phyloP scores from a whole-genome alignment of 768 basidiomycete genomes.

The Cubamyces lactineus region DNA sequence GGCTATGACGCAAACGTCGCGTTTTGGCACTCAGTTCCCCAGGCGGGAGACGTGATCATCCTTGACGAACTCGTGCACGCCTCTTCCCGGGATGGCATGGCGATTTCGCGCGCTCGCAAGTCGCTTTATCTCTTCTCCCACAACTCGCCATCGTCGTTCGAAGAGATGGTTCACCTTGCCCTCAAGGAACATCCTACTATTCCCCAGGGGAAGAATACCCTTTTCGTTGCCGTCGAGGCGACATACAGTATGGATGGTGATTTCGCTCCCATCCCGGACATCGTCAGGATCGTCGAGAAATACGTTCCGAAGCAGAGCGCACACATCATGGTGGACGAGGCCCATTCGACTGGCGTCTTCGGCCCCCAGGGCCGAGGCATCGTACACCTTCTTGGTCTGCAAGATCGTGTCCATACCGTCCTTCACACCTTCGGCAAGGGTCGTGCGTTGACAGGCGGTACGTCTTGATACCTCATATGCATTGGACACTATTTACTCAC shows the following conservation, averaged over 20 bases:
- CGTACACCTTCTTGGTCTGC: slow-evolving; percentile 46
- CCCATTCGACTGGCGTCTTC: slow-evolving; percentile 59
- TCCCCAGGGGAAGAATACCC: slow-evolving; percentile 30
- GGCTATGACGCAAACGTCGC: slow-evolving; percentile 58
- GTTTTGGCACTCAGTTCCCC: slow-evolving; percentile 50
- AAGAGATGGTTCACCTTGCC: slow-evolving; percentile 34
- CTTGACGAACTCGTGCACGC: slow-evolving; percentile 59
- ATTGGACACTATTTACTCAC: not conserved
- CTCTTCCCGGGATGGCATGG: slow-evolving; percentile 54
- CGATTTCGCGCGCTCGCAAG: slow-evolving; percentile 39
- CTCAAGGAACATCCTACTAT: slow-evolving; percentile 31
- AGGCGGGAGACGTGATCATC: slow-evolving; percentile 49
- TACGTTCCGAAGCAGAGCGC: slow-evolving; percentile 41
- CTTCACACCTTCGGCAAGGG: slow-evolving; percentile 61
- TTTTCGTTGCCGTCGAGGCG: slow-evolving; percentile 57
- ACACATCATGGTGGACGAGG: slow-evolving; percentile 59
- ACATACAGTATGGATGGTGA: slow-evolving; percentile 68
- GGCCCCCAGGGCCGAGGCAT: slow-evolving; percentile 52
- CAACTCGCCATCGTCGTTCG: slow-evolving; percentile 45
- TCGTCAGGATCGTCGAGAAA: slow-evolving; percentile 44
- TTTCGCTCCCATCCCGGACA: slow-evolving; percentile 48
- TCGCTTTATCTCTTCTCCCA: slow-evolving; percentile 45
- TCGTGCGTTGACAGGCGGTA: slow-evolving; percentile 21
- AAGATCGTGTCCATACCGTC: slow-evolving; percentile 46
- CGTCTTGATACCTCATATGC: not conserved